Evolutionary conservation across 352 stramenopile genomes (phyloP), one percentile per base, ranked within the genome.

Genomic region (Phytophthora sp.): DNA sequence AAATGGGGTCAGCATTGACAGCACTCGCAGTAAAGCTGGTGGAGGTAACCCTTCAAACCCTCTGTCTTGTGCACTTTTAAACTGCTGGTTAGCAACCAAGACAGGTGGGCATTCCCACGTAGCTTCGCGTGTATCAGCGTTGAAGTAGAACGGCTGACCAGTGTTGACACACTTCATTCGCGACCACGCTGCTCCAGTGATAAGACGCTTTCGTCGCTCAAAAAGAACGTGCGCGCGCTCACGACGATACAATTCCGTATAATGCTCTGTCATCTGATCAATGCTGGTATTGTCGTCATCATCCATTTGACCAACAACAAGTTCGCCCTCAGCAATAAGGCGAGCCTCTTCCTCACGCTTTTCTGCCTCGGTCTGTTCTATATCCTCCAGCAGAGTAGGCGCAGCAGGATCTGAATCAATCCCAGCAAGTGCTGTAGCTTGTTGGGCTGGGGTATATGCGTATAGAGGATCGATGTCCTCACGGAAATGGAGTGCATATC

Each of bases 71-170:
- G 95, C 90, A 7, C 68, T 63, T 17, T 82, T 79, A 30, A 97
- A 50, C 39, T 92, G 87, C 61, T 98, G 84, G 46, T 97, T 88
- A 50, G 95, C 87, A n/a, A 88, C 48, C 51, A 96, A 78, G 21
- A 98, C 82, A 5, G 56, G 38, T n/a, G 97, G 97, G 38, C 87
- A 96, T 53, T 98, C 91, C 94, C 93, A 98, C 32, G 87, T 85
- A 24, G 94, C 93, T 84, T 99, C 95, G 7, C 89, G 91, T 18
- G 95, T 98, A 69, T 98, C 92, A 20, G 51, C 62, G 68, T 99
- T 98, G 54, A 93, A 98, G 76, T 94, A 99, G 57, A 97, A 98
- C n/a, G 75, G 79, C 27, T 90, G 75, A n/a, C 72, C 74, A 30
- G 82, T 92, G 35, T 87, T 78, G 13, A 54, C 73, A 62, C 83